These are phyloP conservation scores for Citrus sp. DNA, from an alignment of 345 rosid genomes.

Conservation along the genomic window DNA sequence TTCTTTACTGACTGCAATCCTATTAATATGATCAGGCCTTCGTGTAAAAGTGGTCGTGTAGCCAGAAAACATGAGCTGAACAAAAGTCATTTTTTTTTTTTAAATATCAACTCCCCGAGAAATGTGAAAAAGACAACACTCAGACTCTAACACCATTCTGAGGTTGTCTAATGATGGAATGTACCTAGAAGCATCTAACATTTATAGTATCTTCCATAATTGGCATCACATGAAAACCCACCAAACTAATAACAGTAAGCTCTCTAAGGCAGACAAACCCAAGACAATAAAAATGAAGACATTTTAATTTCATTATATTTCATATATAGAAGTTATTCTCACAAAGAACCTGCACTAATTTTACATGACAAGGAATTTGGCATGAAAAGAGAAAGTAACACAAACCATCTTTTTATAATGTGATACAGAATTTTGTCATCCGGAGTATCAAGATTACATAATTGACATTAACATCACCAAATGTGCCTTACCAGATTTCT, in stretches of 20 bases:
- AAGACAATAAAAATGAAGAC: not conserved
- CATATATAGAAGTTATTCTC: not conserved
- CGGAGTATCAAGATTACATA: not conserved
- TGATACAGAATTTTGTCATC: not conserved
- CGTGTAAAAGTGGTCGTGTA: not conserved
- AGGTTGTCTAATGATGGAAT: not conserved
- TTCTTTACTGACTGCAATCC: no score
- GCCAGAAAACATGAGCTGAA: not conserved
- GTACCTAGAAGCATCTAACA: not conserved
- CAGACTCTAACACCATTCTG: not conserved
- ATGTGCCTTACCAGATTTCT: not conserved
- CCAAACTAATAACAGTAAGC: not conserved
- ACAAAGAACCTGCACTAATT: not conserved
- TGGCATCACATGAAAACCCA: not conserved
- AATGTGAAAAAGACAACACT: slow-evolving; percentile 1
- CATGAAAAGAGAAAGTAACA: not conserved
- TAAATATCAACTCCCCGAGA: not conserved
- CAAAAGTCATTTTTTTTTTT: not conserved
- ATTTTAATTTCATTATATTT: not conserved
- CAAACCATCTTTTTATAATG: not conserved
- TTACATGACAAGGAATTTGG: not conserved
- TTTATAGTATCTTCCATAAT: not conserved
- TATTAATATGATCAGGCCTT: not conserved
- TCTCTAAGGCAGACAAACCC: not conserved
- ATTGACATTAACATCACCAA: not conserved